Percentiles rank a stretch among this genome's conserved stretches.
Conservation (phyloP, 1,284 basidiomycete species). For the Grifola frondosa region DNA sequence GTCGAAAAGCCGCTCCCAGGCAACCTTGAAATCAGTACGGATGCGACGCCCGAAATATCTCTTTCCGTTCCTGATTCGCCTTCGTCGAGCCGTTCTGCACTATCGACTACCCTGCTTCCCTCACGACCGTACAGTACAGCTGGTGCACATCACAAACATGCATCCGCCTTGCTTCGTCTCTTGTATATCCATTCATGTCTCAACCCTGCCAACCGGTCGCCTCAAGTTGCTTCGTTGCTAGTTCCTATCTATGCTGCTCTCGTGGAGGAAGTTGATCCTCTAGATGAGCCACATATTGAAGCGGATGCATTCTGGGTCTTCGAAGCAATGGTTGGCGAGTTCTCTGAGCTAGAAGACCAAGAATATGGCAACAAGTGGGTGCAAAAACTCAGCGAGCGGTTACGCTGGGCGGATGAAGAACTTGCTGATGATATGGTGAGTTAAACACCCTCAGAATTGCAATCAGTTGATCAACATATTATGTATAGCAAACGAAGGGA, state of each 20-base stretch:
- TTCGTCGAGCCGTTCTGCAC: slow-evolving; percentile 27
- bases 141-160: slow-evolving; percentile 56
- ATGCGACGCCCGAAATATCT: slow-evolving; percentile 31
- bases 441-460: slow-evolving; percentile 4
- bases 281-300: slow-evolving; percentile 66
- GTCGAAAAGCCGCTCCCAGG: slow-evolving; percentile 18
- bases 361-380: slow-evolving; percentile 63
- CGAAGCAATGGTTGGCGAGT: slow-evolving; percentile 69
- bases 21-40: slow-evolving; percentile 10
- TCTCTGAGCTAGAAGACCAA: slow-evolving; percentile 68
- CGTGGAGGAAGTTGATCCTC: slow-evolving; percentile 56
- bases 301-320: slow-evolving; percentile 83
- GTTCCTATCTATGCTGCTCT: slow-evolving; percentile 68
- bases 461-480: slow-evolving; percentile 8
- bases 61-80: slow-evolving; percentile 32
- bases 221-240: slow-evolving; percentile 64
- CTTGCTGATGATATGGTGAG: slow-evolving; percentile 61
- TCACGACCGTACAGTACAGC: slow-evolving; percentile 45
- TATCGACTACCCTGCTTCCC: slow-evolving; percentile 51
- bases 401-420: slow-evolving; percentile 67
- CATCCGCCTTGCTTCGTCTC: slow-evolving; percentile 66
- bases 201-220: slow-evolving; percentile 69
- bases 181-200: slow-evolving; percentile 71
- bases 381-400: slow-evolving; percentile 56
- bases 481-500: slow-evolving; percentile 50